A percentile compares a stretch with the other conserved stretches of the same genome.
Conservation (phyloP, 257 asterid species). For the Scutellaria barbata region DNA sequence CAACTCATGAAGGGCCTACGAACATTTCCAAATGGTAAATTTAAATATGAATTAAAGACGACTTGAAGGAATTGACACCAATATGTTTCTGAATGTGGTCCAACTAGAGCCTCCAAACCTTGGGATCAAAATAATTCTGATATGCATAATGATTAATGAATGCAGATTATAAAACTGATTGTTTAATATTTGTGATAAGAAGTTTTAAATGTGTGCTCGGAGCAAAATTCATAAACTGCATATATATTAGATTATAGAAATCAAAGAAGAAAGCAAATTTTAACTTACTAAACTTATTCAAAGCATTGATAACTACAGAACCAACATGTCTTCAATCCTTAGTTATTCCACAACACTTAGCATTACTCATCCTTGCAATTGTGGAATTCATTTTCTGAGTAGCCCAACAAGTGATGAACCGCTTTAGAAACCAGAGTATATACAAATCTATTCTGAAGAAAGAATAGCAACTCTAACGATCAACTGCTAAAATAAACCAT, state of each 20-base stretch:
- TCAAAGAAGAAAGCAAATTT: not conserved
- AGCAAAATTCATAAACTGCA: not conserved
- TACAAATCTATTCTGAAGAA: slow-evolving; percentile 1
- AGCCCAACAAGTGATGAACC: not conserved
- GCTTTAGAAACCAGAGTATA: not conserved
- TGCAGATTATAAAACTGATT: not conserved
- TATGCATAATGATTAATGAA: not conserved
- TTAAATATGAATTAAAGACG: slow-evolving; percentile 9
- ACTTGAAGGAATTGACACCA: not conserved
- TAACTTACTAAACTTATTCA: not conserved
- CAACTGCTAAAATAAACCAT: not conserved
- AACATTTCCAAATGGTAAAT: slow-evolving; percentile 12
- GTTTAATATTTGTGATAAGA: not conserved
- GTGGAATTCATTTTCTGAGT: not conserved
- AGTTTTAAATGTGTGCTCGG: not conserved
- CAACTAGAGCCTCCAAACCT: slow-evolving; percentile 7
- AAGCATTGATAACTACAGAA: not conserved
- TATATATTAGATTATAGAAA: not conserved
- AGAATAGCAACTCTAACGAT: not conserved
- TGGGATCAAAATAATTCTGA: not conserved
- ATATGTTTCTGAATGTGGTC: not conserved
- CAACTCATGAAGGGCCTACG: slow-evolving; percentile 61
- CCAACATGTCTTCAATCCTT: not conserved
- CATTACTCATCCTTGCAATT: not conserved
- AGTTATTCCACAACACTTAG: not conserved